Evolutionary conservation across 306 rosid genomes (phyloP).

Genomic region (Arachis stenosperma): DNA sequence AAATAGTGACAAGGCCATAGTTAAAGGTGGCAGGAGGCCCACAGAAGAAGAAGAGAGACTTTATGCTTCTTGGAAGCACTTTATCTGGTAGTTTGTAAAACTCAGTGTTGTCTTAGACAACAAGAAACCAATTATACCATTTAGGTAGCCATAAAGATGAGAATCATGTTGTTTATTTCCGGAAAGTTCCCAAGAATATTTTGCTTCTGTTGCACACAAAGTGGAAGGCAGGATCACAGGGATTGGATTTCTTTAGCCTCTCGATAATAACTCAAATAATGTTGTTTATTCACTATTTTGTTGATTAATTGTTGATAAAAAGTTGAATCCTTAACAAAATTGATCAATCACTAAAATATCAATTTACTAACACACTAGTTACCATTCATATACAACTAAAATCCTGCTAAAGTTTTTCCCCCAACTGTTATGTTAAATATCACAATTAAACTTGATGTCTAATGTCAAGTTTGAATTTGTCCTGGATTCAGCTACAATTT

Average conservation of each 20-base stretch:
- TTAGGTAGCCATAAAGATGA: background rate
- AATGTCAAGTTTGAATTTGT: too few relatives aligned
- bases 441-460: too few relatives aligned
- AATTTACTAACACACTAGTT: too few relatives aligned
- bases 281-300: background rate
- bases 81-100: constrained; percentile 29
- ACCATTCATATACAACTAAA: too few relatives aligned
- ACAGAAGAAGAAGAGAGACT: constrained; percentile 26
- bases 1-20: constrained; percentile 17
- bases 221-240: constrained; percentile 1
- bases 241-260: constrained; percentile 9
- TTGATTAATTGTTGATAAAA: background rate
- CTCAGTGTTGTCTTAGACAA: constrained; percentile 38
- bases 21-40: constrained; percentile 41
- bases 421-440: too few relatives aligned
- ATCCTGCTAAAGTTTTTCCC: too few relatives aligned
- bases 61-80: constrained; percentile 12
- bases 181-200: constrained; percentile 6
- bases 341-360: too few relatives aligned
- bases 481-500: too few relatives aligned
- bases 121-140: constrained; percentile 51
- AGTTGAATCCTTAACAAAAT: too few relatives aligned
- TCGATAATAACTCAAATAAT: too few relatives aligned
- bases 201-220: constrained; percentile 30
- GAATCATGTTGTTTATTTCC: background rate